These are phyloP conservation scores for Wallacemonas sp. DNA, from an alignment of 208 protist genomes.

Conservation along the genomic window DNA sequence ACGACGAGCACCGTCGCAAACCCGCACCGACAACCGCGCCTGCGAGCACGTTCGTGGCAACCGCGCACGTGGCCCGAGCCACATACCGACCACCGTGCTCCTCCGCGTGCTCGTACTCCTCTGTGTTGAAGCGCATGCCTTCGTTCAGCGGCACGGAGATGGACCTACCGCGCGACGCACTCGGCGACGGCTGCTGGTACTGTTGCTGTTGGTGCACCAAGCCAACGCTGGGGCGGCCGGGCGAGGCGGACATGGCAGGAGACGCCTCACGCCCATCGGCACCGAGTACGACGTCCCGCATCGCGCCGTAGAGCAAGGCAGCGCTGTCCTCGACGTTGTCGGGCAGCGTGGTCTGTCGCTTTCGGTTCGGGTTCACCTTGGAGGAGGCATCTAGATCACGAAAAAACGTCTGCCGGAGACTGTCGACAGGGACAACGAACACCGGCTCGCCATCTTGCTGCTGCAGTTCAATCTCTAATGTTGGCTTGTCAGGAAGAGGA, in stretches of 20 bases:
- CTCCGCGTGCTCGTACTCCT: slow-evolving; percentile 5
- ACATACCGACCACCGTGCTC: slow-evolving; percentile 7
- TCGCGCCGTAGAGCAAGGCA: not conserved
- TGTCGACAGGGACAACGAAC: slow-evolving; percentile 33
- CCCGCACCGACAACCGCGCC: slow-evolving; percentile 20
- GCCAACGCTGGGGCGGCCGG: not conserved
- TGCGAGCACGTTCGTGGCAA: slow-evolving; percentile 26
- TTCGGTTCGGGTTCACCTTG: slow-evolving; percentile 52
- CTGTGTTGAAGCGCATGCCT: slow-evolving; percentile 9
- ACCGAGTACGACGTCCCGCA: slow-evolving; percentile 20
- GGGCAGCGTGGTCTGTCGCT: not conserved
- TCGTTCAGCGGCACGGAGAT: slow-evolving; percentile 8
- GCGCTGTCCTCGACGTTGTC: slow-evolving; percentile 14
- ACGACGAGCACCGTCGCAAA: slow-evolving; percentile 15
- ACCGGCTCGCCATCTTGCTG: not conserved
- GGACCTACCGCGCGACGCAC: not conserved
- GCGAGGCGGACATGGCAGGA: not conserved
- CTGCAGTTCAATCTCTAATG: slow-evolving; percentile 28
- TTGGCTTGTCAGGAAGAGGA: not conserved
- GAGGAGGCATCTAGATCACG: slow-evolving; percentile 51
- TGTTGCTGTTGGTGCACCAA: no score
- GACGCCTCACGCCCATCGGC: not conserved
- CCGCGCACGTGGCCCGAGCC: slow-evolving; percentile 19
- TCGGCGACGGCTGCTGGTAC: no score
- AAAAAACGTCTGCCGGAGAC: slow-evolving; percentile 53